Evolutionary conservation across 805 yeast species (phyloP), one percentile per base, ranked within the genome.

Genomic region (Metschnikowia kunwiensis): DNA sequence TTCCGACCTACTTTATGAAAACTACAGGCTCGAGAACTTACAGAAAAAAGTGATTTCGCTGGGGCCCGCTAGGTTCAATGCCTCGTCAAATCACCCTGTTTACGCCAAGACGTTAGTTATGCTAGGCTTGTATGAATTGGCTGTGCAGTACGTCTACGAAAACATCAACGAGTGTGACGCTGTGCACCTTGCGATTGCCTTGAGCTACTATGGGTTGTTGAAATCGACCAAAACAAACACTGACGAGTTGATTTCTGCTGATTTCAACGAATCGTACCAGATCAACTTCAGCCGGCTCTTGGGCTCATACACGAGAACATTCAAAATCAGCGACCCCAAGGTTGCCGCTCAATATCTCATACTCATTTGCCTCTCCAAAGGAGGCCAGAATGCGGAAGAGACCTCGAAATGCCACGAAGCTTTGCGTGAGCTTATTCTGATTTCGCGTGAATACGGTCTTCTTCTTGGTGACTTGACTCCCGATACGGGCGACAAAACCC

Each of bases 271-370:
- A 43, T 46, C 65, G 46, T 56, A 54, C 61, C 49, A 62, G 33
- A 51, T 67, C 26, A 71, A 71, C 43, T 76, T 80, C 57, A 79
- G 84, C 13, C 70, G 85, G 39, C 58, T 87, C 34, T 50, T 93
- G 32, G 95, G 94, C 1, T 77, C 80, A 14, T 91, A 86, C 60
- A 84, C 93, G 8, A 74, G 88, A 44, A 77, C 81, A 12, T 91
- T 93, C 69, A 81, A 88, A 51, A 76, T 77, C 40, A 77, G 91
- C 25, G 95, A 88, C 61, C 95, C 97, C 16, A 77, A 81, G 51
- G 86, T 83, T 38, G 97, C 97, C 0, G 84, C 86, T n/a, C 96
- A 91, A 57, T 93, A 93, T 54, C 62, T 91, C 34, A 71, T 84
- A 17, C 65, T 85, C 48, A 79, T 88, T 18, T 80, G 86, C 31